A percentile compares a stretch with the other conserved stretches of the same genome.
phyloP scores from a whole-genome alignment of 352 stramenopile species.

The Thalassiosira sp. region DNA sequence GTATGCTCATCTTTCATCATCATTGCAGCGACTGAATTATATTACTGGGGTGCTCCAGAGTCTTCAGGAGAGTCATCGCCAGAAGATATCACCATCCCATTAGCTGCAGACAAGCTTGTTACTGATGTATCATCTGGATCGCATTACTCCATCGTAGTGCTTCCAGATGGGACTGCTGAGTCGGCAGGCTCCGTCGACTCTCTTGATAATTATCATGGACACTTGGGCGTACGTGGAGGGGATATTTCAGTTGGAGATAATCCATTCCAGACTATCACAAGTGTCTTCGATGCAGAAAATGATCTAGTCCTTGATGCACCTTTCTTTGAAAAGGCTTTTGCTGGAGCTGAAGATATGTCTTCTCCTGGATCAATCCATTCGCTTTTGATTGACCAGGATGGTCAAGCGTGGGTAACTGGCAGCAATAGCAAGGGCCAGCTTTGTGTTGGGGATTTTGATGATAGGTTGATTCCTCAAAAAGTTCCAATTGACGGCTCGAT shows the following conservation, averaged over 20 bases:
- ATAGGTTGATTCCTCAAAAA: constrained; percentile 40
- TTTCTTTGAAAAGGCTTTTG: constrained; percentile 42
- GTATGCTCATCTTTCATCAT: background rate
- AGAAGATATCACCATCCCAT: constrained; percentile 19
- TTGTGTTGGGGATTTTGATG: constrained; percentile 42
- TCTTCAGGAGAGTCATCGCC: constrained; percentile 23
- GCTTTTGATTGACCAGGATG: constrained; percentile 48
- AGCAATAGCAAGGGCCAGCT: constrained; percentile 50
- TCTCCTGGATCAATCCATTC: constrained; percentile 45
- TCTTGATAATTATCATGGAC: constrained; percentile 46
- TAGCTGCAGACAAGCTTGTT: constrained; percentile 13
- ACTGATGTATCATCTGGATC: constrained; percentile 28
- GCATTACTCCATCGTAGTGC: constrained; percentile 45
- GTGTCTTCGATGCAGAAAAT: constrained; percentile 29
- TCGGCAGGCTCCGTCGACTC: constrained; percentile 47
- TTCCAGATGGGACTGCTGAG: constrained; percentile 45
- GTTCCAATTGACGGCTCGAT: constrained; percentile 20
- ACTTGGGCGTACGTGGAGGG: constrained; percentile 28
- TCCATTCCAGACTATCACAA: constrained; percentile 36
- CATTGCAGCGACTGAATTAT: constrained; percentile 15
- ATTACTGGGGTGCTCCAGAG: constrained; percentile 47
- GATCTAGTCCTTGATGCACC: constrained; percentile 32
- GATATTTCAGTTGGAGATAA: constrained; percentile 33
- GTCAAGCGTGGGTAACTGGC: constrained; percentile 40
- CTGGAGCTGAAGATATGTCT: constrained; percentile 31